Conservation (phyloP, 805 yeast genomes). For the Candida argentea region DNA sequence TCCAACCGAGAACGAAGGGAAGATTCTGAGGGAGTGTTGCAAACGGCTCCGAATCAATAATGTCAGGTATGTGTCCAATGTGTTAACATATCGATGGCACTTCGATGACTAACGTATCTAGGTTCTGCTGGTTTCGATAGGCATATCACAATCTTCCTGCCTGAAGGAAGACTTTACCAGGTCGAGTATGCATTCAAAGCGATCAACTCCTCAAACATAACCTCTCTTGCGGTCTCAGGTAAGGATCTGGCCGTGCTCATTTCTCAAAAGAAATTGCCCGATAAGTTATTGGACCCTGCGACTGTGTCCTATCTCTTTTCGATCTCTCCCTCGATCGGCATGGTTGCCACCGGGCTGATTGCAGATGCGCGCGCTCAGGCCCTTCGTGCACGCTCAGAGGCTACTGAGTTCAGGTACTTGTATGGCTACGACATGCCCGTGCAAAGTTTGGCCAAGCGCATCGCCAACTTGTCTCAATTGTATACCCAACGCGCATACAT, state of each 20-base stretch:
- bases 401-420: slow-evolving; percentile 88
- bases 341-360: slow-evolving; percentile 89
- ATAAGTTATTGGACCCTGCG: slow-evolving; percentile 77
- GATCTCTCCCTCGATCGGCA: slow-evolving; percentile 73
- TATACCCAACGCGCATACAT: slow-evolving; percentile 97
- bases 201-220: slow-evolving; percentile 83
- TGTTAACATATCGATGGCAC: background rate
- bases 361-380: slow-evolving; percentile 94
- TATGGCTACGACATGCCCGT: slow-evolving; percentile 97
- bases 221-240: slow-evolving; percentile 82
- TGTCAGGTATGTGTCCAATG: slow-evolving; percentile 5
- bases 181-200: slow-evolving; percentile 98
- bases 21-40: too few relatives aligned
- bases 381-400: slow-evolving; percentile 85
- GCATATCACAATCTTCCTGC: slow-evolving; percentile 96
- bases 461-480: slow-evolving; percentile 92
- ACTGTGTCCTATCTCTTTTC: slow-evolving; percentile 83
- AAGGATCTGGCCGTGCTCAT: slow-evolving; percentile 79
- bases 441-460: slow-evolving; percentile 82
- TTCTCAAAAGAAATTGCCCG: slow-evolving; percentile 94
- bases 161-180: slow-evolving; percentile 95
- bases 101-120: slow-evolving; percentile 6
- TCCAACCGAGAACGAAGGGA: too few relatives aligned
- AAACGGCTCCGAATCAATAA: slow-evolving; percentile 2
- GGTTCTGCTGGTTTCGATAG: slow-evolving; percentile 95